Evolutionary conservation across 2,329 filamentous ascomycete species (phyloP).

Genomic region (Lasiodiplodia citricola): DNA sequence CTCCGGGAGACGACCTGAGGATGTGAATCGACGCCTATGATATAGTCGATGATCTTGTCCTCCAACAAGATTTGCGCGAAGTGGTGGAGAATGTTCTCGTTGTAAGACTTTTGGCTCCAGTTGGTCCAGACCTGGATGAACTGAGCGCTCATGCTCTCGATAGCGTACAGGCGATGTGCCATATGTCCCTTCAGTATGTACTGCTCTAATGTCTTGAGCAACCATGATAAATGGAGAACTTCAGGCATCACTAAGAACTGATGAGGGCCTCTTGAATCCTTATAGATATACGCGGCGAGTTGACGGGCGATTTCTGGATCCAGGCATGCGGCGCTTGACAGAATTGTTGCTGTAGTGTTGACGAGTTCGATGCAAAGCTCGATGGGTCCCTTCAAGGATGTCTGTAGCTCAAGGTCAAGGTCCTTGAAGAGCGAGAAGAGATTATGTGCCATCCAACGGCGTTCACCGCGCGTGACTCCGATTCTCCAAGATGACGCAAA

Average conservation of each 20-base stretch:
- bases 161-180: constrained; percentile 83
- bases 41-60: constrained; percentile 79
- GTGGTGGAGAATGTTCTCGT: constrained; percentile 61
- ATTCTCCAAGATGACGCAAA: not conserved
- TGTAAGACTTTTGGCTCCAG: constrained; percentile 52
- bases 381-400: constrained; percentile 17
- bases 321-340: not conserved
- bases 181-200: constrained; percentile 85
- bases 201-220: constrained; percentile 69
- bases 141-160: constrained; percentile 73
- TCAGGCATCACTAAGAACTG: constrained; percentile 40
- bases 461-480: not conserved
- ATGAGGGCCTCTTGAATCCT: not conserved
- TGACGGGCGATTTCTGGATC: constrained; percentile 9
- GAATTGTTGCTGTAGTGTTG: not conserved
- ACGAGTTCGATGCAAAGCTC: constrained; percentile 23
- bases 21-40: constrained; percentile 89
- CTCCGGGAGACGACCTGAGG: constrained; percentile 85
- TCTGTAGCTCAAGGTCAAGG: constrained; percentile 8
- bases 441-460: constrained; percentile 7
- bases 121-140: constrained; percentile 66
- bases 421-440: constrained; percentile 10
- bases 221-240: constrained; percentile 68
- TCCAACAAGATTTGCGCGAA: constrained; percentile 72
- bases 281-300: constrained; percentile 5